Base-by-base conservation (phyloP, 2,329 filamentous ascomycete genomes). In the Paracoccidioides brasiliensis region DNA sequence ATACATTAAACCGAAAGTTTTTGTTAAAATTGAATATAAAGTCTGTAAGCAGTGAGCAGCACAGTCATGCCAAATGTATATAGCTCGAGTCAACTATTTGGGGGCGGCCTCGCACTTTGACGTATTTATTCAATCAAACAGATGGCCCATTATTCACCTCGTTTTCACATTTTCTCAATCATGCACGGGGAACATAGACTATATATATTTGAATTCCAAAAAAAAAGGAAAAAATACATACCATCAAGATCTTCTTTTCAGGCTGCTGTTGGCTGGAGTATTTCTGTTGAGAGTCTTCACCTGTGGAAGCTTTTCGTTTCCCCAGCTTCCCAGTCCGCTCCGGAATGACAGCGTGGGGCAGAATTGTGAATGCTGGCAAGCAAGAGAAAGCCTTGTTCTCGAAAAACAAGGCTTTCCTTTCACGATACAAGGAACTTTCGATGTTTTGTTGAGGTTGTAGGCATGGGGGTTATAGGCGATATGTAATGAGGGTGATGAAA, bases 241-340 rank as follows among this genome's bases (percentile, higher is more conserved):
- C 74, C 56, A 69, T 74, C 76, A 78, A 78, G 67, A 73, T 72
- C 69, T 77, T 78, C 69, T 79, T 79, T 60, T 75, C 70, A 61
- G 73, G 73, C 65, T 68, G 37, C 37, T 40, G 30, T 37, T 15
- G 45, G 32, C 6, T 28, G 8, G 30, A n/a, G 30, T 35, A 22
- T 3, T 51, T 15, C 22, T 32, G 35, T 12, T 38, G 15, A 10
- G 49, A 72, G 70, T 71, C 68, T 67, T 69, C 58, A 40, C 51
- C 57, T 55, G 33, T 38, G 52, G 58, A 57, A 56, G 58, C 58
- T 50, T 60, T 61, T n/a, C 60, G 54, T 57, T 61, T 60, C 30
- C 54, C 46, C 40, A 40, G 38, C 45, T 55, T 44, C 52, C 60
- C 55, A 45, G 60, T 52, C 49, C 35, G 35, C 54, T 55, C 28